phyloP scores from a whole-genome alignment of 306 rosid species.

The Medicago arabica region DNA sequence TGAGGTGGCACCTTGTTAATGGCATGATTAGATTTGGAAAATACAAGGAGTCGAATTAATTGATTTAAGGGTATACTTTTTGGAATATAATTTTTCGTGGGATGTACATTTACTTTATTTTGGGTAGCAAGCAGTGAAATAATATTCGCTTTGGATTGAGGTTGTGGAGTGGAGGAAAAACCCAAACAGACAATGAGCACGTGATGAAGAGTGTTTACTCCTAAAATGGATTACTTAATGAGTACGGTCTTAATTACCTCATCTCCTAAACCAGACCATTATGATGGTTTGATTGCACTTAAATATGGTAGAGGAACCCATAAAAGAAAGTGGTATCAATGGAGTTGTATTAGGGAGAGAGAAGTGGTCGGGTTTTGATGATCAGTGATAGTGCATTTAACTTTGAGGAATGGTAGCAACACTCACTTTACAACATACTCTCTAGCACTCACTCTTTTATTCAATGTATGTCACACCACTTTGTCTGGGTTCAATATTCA shows the following conservation, averaged over 20 bases:
- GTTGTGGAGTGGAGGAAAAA: slow-evolving; percentile 11
- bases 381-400: not conserved
- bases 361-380: not conserved
- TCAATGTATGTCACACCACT: no score
- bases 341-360: slow-evolving; percentile 1
- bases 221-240: slow-evolving; percentile 16
- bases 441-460: no score
- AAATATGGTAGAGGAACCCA: slow-evolving; percentile 41
- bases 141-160: slow-evolving; percentile 12
- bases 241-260: slow-evolving; percentile 10
- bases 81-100: not conserved
- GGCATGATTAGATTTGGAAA: not conserved
- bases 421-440: no score
- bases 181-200: slow-evolving; percentile 42
- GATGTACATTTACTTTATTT: not conserved
- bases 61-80: not conserved
- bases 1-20: not conserved
- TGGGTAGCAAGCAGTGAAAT: slow-evolving; percentile 14
- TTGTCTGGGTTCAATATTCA: no score
- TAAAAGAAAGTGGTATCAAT: slow-evolving; percentile 31
- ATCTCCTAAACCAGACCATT: slow-evolving; percentile 30
- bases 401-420: no score
- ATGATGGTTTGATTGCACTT: slow-evolving; percentile 40
- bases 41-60: not conserved
- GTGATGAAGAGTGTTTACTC: slow-evolving; percentile 26